A percentile compares a stretch with the other conserved stretches of the same genome.
Conservation (phyloP, 2,329 filamentous ascomycete species). For the Colletotrichum simmondsii region DNA sequence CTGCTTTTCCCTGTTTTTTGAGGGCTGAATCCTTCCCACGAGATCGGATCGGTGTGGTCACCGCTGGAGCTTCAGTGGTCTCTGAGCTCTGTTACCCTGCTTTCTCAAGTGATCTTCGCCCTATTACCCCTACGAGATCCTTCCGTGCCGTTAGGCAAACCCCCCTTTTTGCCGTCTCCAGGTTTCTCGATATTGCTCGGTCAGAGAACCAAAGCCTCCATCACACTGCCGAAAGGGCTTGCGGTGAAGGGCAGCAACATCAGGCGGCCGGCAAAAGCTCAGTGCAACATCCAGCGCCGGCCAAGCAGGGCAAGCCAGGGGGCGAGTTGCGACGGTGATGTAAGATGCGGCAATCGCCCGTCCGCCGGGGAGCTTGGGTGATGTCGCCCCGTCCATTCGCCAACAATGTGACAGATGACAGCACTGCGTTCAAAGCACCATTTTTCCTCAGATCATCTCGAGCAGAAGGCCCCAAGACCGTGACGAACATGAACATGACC, state of each 20-base stretch:
- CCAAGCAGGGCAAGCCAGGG: background rate
- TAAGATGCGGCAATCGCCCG: constrained; percentile 28
- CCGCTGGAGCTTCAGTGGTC: background rate
- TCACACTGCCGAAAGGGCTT: background rate
- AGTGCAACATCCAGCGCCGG: background rate
- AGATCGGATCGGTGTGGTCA: constrained; percentile 17
- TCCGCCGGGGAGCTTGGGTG: background rate
- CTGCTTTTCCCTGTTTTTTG: constrained; percentile 15
- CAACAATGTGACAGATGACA: constrained; percentile 1
- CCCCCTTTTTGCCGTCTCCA: background rate
- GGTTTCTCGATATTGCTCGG: constrained; percentile 1
- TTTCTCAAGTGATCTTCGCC: background rate
- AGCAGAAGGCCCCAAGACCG: too few species aligned
- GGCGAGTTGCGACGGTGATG: constrained; percentile 7
- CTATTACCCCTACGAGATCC: background rate
- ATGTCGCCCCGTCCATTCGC: background rate
- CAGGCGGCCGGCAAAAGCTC: background rate
- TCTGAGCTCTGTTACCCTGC: background rate
- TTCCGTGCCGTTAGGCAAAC: background rate
- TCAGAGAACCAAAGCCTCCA: background rate
- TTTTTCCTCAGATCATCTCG: background rate
- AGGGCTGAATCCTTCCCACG: background rate
- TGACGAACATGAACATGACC: too few species aligned
- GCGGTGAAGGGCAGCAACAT: background rate
- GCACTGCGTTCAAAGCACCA: background rate